Evolutionary conservation across 768 basidiomycete genomes (phyloP), one percentile per base, ranked within the genome.

Genomic region (Cystobasidiopsis lactophilus): DNA sequence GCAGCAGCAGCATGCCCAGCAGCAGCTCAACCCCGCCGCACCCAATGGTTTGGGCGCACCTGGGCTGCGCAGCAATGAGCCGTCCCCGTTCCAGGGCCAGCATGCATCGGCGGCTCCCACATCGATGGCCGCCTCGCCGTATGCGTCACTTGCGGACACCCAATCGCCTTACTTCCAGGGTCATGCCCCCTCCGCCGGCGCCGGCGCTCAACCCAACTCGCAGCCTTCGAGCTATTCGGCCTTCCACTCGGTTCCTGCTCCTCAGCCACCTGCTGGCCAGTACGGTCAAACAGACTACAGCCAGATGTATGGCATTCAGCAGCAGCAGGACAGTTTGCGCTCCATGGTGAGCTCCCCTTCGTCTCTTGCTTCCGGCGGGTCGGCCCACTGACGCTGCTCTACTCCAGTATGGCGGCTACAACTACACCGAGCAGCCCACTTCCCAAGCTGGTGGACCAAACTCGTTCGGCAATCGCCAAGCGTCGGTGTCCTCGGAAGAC

Each of bases 111-210:
- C 30, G 40, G 50, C 33, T 13, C 13, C 52, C 13, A 5, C 40
- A 19, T 16, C 27, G 11, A 24, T 1, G 11, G 5, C 19, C 14
- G 46, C 47, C 2, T 43, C 53, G 21, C 51, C 51, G 24, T 58
- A 55, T 52, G 23, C 39, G 7, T 21, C 51, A 3, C 54, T 57
- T 52, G 49, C 39, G 35, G 47, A 41, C 49, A 52, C 57, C 29
- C 30, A 23, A 37, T 53, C 52, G 24, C 55, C 55, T 1, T 60
- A 60, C 55, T 58, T 55, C 55, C 59, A 60, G 44, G 57, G 56
- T 45, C 55, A 51, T 16, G 56, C 33, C 18, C n/a, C 45, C 55
- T 24, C 35, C 43, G 10, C 59, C 59, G 3, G 59, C 59, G 14
- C 55, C 55, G 9, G 48, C n/a, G n/a, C n/a, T n/a, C n/a, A n/a